Evolutionary conservation across 1,139 yeast genomes (phyloP), one percentile per base, ranked within the genome.

Genomic region (Candida glucosophila): DNA sequence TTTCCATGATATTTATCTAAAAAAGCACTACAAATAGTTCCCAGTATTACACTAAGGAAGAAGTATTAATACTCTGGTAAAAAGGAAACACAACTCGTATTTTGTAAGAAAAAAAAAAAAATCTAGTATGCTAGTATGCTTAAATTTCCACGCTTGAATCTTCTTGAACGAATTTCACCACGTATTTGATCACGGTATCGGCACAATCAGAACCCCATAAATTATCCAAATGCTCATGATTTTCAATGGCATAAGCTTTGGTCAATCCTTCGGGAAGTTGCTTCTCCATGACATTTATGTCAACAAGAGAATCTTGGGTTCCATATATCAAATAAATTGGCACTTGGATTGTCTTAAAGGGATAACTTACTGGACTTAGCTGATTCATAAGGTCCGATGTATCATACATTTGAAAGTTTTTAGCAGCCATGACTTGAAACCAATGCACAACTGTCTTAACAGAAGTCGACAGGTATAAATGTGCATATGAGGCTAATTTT

Each of bases 201-300:
- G 49, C 70, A 2, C 79, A 80, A 29, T 76, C 72, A 18, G 62
- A 56, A 6, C 95, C 55, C 62, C 62, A 55, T 17, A 55, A 33
- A 1, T 57, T 52, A 29, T 55, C 62, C 58, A 55, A 52, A 29
- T 55, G 62, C 26, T 55, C 62, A 28, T 55, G 55, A 25, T 52
- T 53, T 20, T 43, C 48, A 16, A 42, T 47, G 13, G 52, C 33
- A 10, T 54, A 42, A 17, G 52, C 29, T 13, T 36, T 30, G 28
- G 37, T 36, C 8, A 55, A 67, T 12, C 41, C 37, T 2, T 55
- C 54, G 1, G 70, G 70, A 15, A 80, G 56, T 41, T 77, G 85
- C 6, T 48, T 39, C 22, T 61, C 64, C 79, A 86, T 77, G 8
- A 77, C 74, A 9, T 77, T 66, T 7, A 51, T 65, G 29, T 61